Evolutionary conservation across 1,139 yeast genomes (phyloP), one percentile per base, ranked within the genome.

Genomic region (Pichia sp.): DNA sequence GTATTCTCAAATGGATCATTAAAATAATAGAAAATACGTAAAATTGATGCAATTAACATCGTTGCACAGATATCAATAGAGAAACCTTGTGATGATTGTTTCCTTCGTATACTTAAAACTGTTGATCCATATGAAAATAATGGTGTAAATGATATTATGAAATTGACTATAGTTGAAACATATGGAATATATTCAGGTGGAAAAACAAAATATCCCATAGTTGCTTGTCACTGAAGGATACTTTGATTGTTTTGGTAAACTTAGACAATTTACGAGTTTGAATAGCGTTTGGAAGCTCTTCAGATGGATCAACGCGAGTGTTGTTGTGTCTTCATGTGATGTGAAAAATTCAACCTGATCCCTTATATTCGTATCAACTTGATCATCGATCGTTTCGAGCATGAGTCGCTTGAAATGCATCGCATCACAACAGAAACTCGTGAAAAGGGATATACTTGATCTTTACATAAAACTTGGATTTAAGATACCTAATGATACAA

Each of bases 11-110:
- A 88, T 0, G 95, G 95, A 34, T 80, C 73, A 39, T 86, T 79
- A 47, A 80, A 62, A 63, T 82, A 88, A 64, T 84, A 88, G 41
- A 78, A 75, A 18, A 88, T 78, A 48, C 94, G 69, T 34, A 86
- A 63, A 5, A 80, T 74, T 36, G 86, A 75, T 1, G 95, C 83
- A 52, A 85, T 69, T 46, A 88, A 61, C 95, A 88, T 86, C 10
- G 95, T 84, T 14, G 89, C 91, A 62, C 96, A 88, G 12, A 88
- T 83, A 60, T 88, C 96, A 19, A 86, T 68, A 7, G 93, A 80
- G 57, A 86, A 86, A 23, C 96, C 96, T 26, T 74, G 69, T 2
- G 91, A 74, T 1, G 88, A 72, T 55, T 77, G 67, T 34, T 74
- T 72, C 38, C 70, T 66, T 52, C 77, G 71, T 14, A 88, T 85